These are phyloP conservation scores for Penicillium argentinense DNA, from an alignment of 495 filamentous ascomycete genomes.

Conservation along the genomic window DNA sequence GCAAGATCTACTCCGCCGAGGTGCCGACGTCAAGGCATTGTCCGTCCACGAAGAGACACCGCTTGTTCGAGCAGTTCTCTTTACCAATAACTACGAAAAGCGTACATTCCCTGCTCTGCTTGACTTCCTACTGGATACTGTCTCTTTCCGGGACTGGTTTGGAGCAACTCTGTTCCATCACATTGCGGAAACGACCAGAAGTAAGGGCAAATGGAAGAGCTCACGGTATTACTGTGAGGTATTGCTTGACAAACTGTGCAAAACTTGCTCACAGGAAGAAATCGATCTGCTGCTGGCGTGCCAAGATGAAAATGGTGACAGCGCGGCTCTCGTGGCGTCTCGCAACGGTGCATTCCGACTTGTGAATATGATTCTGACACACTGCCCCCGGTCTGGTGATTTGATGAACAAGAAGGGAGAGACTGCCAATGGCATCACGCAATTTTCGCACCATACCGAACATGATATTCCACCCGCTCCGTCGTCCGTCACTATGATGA, in stretches of 20 bases:
- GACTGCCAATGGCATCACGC: conserved; percentile 72
- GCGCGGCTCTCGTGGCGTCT: conserved; percentile 83
- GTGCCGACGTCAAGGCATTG: conserved; percentile 61
- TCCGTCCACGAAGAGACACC: conserved; percentile 88
- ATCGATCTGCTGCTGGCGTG: conserved; percentile 68
- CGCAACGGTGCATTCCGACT: conserved; percentile 57
- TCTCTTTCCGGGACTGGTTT: conserved; percentile 71
- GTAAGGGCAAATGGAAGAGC: conserved; percentile 74
- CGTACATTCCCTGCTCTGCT: conserved; percentile 80
- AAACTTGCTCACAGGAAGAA: conserved; percentile 63
- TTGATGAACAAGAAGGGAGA: conserved; percentile 77
- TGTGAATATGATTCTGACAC: conserved; percentile 40
- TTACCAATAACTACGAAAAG: conserved; percentile 94
- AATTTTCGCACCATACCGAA: conserved; percentile 30
- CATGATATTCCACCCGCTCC: conserved; percentile 41
- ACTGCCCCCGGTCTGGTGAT: conserved; percentile 73
- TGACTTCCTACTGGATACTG: conserved; percentile 72
- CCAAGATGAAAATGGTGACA: conserved; percentile 83
- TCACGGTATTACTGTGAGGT: conserved; percentile 90
- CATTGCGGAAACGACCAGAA: conserved; percentile 78
- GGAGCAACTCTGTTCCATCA: conserved; percentile 90
- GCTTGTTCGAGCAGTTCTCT: conserved; percentile 89
- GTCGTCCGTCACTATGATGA: conserved; percentile 46
- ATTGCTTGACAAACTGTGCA: conserved; percentile 78
- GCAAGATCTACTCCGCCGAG: conserved; percentile 73